phyloP scores from a whole-genome alignment of 2,329 filamentous ascomycete genomes.

The Cladophialophora carrionii region DNA sequence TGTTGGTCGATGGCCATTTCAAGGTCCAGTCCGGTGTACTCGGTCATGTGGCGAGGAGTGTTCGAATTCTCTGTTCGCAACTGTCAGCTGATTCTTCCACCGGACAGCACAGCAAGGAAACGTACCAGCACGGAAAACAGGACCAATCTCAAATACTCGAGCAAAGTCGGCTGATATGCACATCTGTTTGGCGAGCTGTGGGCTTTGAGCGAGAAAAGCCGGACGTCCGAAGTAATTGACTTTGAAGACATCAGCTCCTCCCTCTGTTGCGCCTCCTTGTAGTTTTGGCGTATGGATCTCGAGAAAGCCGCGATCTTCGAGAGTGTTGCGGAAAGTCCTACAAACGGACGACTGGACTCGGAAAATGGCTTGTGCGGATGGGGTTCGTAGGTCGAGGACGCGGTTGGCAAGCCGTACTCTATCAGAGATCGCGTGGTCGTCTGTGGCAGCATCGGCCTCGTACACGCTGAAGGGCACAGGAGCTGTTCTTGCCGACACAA shows the following conservation, averaged over 20 bases:
- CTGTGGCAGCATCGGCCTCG: slow-evolving; percentile 53
- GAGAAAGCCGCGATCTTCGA: slow-evolving; percentile 72
- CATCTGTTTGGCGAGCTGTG: slow-evolving; percentile 83
- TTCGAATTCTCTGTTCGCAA: slow-evolving; percentile 70
- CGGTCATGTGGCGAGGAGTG: slow-evolving; percentile 80
- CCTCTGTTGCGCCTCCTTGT: slow-evolving; percentile 81
- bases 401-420: slow-evolving; percentile 70
- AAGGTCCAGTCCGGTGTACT: slow-evolving; percentile 81
- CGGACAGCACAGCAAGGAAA: neutral
- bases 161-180: slow-evolving; percentile 77
- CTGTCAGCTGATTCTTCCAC: neutral
- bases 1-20: slow-evolving; percentile 80
- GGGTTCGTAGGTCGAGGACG: slow-evolving; percentile 73
- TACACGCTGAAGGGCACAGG: slow-evolving; percentile 63
- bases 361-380: slow-evolving; percentile 76
- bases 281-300: slow-evolving; percentile 86
- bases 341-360: slow-evolving; percentile 74
- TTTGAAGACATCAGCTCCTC: slow-evolving; percentile 79
- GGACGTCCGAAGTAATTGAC: slow-evolving; percentile 79
- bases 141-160: slow-evolving; percentile 76
- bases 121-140: slow-evolving; percentile 70
- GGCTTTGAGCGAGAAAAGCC: slow-evolving; percentile 80
- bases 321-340: slow-evolving; percentile 70
- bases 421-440: slow-evolving; percentile 60
- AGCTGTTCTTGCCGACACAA: slow-evolving; percentile 57